phyloP scores from a whole-genome alignment of 163 green algal species.

The Prototheca wickerhamii region DNA sequence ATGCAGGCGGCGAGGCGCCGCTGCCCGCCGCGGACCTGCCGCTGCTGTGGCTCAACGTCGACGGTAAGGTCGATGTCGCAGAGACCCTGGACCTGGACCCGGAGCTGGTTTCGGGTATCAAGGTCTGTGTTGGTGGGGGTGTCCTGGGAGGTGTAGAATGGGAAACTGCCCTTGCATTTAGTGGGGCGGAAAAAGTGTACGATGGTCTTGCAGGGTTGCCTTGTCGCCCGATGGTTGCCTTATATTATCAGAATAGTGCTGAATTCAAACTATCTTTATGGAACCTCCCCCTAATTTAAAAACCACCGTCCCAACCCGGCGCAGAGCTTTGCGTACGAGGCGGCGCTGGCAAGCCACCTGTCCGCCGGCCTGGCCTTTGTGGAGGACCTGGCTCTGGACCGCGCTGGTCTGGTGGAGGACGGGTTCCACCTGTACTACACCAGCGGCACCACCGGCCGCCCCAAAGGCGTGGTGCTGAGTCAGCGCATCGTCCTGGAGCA shows the following conservation, averaged over 20 bases:
- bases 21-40: neutral
- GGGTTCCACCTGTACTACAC: conserved; percentile 68
- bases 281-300: too few relatives aligned
- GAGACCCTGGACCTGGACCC: neutral
- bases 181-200: too few relatives aligned
- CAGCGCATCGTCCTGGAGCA: conserved; percentile 79
- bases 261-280: too few relatives aligned
- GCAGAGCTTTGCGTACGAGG: conserved; percentile 9
- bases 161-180: too few relatives aligned
- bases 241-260: too few relatives aligned
- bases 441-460: conserved; percentile 57
- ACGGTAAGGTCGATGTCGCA: neutral
- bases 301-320: too few relatives aligned
- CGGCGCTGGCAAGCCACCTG: neutral
- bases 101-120: neutral
- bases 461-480: conserved; percentile 90
- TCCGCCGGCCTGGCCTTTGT: neutral
- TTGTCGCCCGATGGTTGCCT: too few relatives aligned
- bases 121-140: too few relatives aligned
- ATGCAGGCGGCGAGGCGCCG: neutral
- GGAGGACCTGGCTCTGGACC: conserved; percentile 13
- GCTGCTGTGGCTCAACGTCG: neutral
- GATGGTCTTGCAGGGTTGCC: too few relatives aligned
- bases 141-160: too few relatives aligned
- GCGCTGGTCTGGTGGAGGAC: conserved; percentile 30